These are phyloP conservation scores for Botrytis cinerea DNA, from an alignment of 2,329 filamentous ascomycete species.

Conservation along the genomic window DNA sequence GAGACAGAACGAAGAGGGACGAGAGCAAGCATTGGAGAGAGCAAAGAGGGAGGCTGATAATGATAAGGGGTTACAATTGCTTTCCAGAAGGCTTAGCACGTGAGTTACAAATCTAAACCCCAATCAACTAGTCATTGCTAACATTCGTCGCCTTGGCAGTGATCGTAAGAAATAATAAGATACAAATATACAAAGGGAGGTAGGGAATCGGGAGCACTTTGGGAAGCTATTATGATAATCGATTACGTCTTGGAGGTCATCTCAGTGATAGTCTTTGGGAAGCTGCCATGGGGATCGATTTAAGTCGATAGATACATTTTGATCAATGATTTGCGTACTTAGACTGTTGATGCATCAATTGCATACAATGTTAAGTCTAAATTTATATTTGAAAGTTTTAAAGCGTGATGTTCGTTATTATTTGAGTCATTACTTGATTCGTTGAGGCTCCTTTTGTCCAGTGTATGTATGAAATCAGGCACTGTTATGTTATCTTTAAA, in stretches of 20 bases:
- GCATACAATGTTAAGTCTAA: slow-evolving; percentile 23
- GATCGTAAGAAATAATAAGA: slow-evolving; percentile 35
- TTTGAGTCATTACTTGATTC: not conserved
- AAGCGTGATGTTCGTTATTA: not conserved
- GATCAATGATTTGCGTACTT: slow-evolving; percentile 18
- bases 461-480: not conserved
- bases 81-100: slow-evolving; percentile 95
- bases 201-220: slow-evolving; percentile 7
- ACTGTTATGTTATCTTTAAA: not conserved
- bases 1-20: slow-evolving; percentile 77
- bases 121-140: slow-evolving; percentile 2
- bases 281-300: slow-evolving; percentile 18
- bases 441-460: not conserved
- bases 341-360: slow-evolving; percentile 15
- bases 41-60: slow-evolving; percentile 89
- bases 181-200: slow-evolving; percentile 20
- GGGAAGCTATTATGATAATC: slow-evolving; percentile 21
- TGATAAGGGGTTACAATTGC: slow-evolving; percentile 80
- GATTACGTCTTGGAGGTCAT: slow-evolving; percentile 13
- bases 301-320: slow-evolving; percentile 24
- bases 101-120: slow-evolving; percentile 54
- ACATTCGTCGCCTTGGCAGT: slow-evolving; percentile 24
- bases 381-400: not conserved
- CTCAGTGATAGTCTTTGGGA: slow-evolving; percentile 12
- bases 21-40: slow-evolving; percentile 79